These are phyloP conservation scores for Hanseniaspora pseudoguilliermondii DNA, from an alignment of 805 yeast species.

Conservation along the genomic window DNA sequence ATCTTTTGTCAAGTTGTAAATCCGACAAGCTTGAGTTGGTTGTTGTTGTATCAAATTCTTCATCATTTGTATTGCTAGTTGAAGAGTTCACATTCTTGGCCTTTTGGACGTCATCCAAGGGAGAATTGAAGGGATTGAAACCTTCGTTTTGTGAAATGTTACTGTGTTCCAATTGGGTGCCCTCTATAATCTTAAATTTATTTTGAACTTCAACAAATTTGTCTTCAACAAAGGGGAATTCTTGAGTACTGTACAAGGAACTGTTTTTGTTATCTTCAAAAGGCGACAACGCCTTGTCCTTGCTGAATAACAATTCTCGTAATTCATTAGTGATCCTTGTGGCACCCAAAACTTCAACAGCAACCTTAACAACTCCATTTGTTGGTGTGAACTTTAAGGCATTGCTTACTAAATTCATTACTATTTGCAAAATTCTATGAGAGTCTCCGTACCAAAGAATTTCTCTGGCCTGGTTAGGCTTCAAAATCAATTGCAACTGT, in stretches of 20 bases:
- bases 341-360: conserved; percentile 58
- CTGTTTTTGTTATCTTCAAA: neutral
- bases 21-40: conserved; percentile 12
- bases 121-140: conserved; percentile 2
- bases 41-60: conserved; percentile 12
- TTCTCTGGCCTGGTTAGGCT: conserved; percentile 47
- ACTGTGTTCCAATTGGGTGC: neutral
- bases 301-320: conserved; percentile 21
- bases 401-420: conserved; percentile 85
- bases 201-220: conserved; percentile 1
- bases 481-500: conserved; percentile 45
- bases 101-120: neutral
- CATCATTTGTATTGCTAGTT: neutral
- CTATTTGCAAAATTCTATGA: conserved; percentile 77
- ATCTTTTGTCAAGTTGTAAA: neutral
- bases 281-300: neutral
- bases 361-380: conserved; percentile 71
- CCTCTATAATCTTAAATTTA: conserved; percentile 4
- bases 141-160: neutral
- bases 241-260: neutral
- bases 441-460: conserved; percentile 76
- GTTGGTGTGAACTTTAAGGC: conserved; percentile 86
- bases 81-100: neutral
- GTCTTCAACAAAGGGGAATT: neutral
- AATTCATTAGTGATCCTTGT: conserved; percentile 32